Conservation (phyloP, 1,139 yeast species). For the Nakaseomyces nivariensis region DNA sequence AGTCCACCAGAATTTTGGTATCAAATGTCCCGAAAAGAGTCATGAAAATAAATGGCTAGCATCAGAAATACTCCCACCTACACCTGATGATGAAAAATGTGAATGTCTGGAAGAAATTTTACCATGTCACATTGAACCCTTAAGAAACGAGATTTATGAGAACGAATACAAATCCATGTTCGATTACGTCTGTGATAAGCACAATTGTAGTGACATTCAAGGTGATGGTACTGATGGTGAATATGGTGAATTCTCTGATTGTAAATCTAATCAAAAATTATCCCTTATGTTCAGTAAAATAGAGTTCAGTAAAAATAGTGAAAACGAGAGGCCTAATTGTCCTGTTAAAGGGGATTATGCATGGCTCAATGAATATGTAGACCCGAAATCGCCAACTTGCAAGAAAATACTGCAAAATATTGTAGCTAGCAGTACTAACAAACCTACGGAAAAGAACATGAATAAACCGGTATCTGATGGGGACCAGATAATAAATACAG, state of each 20-base stretch:
- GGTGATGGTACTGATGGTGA: slow-evolving; percentile 41
- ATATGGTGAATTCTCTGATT: slow-evolving; percentile 52
- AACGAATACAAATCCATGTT: slow-evolving; percentile 31
- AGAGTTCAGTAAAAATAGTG: slow-evolving; percentile 31
- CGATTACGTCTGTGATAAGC: slow-evolving; percentile 39
- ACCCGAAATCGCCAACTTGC: background rate
- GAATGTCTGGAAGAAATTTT: slow-evolving; percentile 44
- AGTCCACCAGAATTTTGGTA: background rate
- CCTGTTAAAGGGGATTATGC: slow-evolving; percentile 17
- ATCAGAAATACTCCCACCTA: slow-evolving; percentile 38
- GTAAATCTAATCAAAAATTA: slow-evolving; percentile 41
- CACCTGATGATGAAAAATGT: slow-evolving; percentile 48
- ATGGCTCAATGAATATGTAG: slow-evolving; percentile 13
- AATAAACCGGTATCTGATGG: background rate
- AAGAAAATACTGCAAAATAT: background rate
- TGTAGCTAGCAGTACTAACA: background rate
- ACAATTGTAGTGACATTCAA: slow-evolving; percentile 43
- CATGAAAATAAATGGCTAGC: slow-evolving; percentile 36
- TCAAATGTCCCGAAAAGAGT: slow-evolving; percentile 5
- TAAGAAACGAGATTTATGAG: slow-evolving; percentile 5
- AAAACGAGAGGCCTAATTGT: slow-evolving; percentile 8
- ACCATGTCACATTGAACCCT: slow-evolving; percentile 40
- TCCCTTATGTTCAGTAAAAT: slow-evolving; percentile 45
- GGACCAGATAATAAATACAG: background rate
- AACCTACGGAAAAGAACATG: background rate